Evolutionary conservation across 768 basidiomycete species (phyloP), one percentile per base, ranked within the genome.

Genomic region (Serendipita sp.): DNA sequence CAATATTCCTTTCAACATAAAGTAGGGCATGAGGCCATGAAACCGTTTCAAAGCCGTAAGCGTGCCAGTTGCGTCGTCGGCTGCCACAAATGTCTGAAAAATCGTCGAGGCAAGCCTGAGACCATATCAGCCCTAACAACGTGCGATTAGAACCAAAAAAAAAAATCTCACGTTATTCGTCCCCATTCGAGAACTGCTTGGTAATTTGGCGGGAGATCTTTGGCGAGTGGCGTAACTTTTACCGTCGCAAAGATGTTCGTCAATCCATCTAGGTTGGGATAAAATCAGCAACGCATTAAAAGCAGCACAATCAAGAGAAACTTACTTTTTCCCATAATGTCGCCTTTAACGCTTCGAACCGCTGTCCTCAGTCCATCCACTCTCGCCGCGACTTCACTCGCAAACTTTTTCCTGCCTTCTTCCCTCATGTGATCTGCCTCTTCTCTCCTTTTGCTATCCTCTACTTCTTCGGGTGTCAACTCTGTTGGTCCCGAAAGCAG

Each of bases 21-120:
- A 91, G 73, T 99, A 99, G 3, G 96, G 96, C 91, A 98, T 96
- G 63, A 95, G 76, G 1, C 93, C 92, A 71, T 99, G 96, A 47
- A 96, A 82, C 56, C 94, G 82, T 76, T 97, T 98, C 66, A 99
- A 75, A 65, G 84, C 81, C 13, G 90, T 79, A 69, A 98, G 87
- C 3, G 86, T 87, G 69, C 95, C 89, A 3, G 92, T 93, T 3
- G 92, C 88, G 66, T 86, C 86, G 73, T 99, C 96, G 24, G 92
- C 83, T 0, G 96, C 96, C 35, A 96, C 83, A 70, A 92, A 94
- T 44, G 88, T 86, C 68, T 97, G 94, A 73, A 98, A 99, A 45
- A 97, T 86, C 2, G 96, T 94, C 3, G 96, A 95, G 0, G 96
- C 96, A 68, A 98, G 78, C 41, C 94, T 98, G 38, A 44, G 11